These are phyloP conservation scores for Scedosporium apiospermum DNA, from an alignment of 2,329 filamentous ascomycete genomes.

Conservation along the genomic window DNA sequence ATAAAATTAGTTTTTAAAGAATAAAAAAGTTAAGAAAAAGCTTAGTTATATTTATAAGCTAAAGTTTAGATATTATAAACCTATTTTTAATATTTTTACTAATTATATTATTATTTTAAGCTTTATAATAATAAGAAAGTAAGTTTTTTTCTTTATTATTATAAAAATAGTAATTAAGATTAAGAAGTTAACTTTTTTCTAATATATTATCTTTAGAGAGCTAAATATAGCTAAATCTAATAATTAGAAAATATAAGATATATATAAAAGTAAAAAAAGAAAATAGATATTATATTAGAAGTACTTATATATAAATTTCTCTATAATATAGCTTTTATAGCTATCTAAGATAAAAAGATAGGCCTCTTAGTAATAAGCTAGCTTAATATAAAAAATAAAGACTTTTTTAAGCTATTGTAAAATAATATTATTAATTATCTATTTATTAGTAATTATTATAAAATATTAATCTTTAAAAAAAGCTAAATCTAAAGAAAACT, in stretches of 20 bases:
- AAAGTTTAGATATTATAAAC: no score
- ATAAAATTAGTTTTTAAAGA: no score
- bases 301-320: not conserved
- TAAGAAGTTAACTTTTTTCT: no score
- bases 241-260: not conserved
- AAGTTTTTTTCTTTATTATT: no score
- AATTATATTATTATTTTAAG: no score
- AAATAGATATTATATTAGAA: not conserved
- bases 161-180: no score
- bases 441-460: not conserved
- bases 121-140: no score
- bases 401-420: not conserved
- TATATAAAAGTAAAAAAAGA: not conserved
- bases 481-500: not conserved
- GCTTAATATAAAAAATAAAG: not conserved
- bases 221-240: no score
- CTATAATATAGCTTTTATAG: not conserved
- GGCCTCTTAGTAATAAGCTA: not conserved
- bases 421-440: not conserved
- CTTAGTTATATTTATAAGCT: no score
- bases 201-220: no score
- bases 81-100: no score
- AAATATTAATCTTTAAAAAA: not conserved
- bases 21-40: no score
- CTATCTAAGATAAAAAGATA: not conserved